Evolutionary conservation across 352 stramenopile species (phyloP).

Genomic region (Stramenopiles sp.): DNA sequence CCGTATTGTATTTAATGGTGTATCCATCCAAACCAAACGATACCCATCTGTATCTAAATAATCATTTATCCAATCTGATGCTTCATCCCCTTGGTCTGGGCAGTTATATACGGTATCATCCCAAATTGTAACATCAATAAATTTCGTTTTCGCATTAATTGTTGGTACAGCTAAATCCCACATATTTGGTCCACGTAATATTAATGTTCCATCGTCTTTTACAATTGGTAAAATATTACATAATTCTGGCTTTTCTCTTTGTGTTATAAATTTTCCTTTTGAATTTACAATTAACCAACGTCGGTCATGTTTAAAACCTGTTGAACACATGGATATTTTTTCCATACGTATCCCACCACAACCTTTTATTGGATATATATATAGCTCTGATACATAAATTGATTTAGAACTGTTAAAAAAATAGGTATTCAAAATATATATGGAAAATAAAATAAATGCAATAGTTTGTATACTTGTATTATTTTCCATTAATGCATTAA

Average conservation of each 20-base stretch:
- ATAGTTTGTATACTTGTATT: not conserved
- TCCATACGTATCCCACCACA: not conserved
- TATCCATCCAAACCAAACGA: not conserved
- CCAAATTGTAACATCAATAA: not conserved
- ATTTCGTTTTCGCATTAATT: not conserved
- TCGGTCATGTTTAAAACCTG: constrained; percentile 4
- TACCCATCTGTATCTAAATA: constrained; percentile 1
- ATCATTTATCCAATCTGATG: not conserved
- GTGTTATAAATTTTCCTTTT: not conserved
- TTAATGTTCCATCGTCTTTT: not conserved
- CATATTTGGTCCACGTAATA: not conserved
- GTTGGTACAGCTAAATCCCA: not conserved
- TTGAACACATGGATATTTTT: not conserved
- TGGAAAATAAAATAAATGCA: not conserved
- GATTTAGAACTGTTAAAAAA: not conserved
- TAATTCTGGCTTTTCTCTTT: not conserved
- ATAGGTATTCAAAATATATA: not conserved
- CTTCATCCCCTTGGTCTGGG: not conserved
- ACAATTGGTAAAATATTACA: not conserved
- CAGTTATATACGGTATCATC: not conserved
- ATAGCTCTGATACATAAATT: not conserved
- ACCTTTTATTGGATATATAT: constrained; percentile 6
- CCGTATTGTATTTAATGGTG: not conserved
- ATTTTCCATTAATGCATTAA: too few species aligned
- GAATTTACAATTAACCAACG: not conserved